Conservation (phyloP, 2,329 filamentous ascomycete species). For the Alternaria viburni region DNA sequence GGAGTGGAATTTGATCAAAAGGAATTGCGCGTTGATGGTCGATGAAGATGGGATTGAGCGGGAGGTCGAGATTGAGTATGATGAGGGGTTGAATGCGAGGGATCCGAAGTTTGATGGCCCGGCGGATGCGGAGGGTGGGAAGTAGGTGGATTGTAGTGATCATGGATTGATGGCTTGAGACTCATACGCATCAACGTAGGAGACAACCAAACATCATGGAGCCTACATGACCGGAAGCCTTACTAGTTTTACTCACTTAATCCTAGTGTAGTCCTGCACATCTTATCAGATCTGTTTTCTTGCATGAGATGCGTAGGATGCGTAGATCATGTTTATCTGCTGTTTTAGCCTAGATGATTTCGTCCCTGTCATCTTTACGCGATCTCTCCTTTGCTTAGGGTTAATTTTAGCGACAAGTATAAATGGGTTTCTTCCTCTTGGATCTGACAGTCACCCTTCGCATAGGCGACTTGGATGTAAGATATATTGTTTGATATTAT, state of each 20-base stretch:
- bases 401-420: neutral
- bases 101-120: conserved; percentile 43
- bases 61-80: conserved; percentile 48
- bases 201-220: neutral
- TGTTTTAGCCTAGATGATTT: neutral
- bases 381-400: neutral
- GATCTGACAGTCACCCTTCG: rapidly evolving
- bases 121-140: neutral
- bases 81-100: conserved; percentile 47
- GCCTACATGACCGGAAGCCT: neutral
- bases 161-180: neutral
- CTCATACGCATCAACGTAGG: neutral
- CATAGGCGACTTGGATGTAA: neutral
- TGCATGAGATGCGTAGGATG: neutral
- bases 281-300: neutral
- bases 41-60: conserved; percentile 50
- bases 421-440: neutral
- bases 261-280: neutral
- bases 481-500: neutral
- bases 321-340: neutral
- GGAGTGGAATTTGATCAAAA: conserved; percentile 60
- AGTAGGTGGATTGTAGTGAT: neutral
- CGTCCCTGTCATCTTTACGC: neutral
- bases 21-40: conserved; percentile 55
- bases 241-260: neutral